Conservation (phyloP, 352 stramenopile species). For the Phytophthora quininea region DNA sequence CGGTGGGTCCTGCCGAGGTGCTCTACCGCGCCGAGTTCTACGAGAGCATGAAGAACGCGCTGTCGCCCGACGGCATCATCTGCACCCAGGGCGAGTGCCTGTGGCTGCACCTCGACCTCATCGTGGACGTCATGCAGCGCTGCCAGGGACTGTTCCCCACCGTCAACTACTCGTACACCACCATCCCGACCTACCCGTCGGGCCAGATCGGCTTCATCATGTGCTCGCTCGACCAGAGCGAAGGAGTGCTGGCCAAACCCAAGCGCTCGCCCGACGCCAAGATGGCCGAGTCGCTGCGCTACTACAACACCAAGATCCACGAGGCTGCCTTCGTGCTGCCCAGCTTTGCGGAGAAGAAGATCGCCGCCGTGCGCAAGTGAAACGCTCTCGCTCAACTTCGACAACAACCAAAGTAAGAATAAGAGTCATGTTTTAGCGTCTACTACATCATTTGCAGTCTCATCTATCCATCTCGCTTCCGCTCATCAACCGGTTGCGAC, state of each 20-base stretch:
- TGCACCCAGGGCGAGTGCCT: constrained; percentile 97
- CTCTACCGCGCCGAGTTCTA: constrained; percentile 97
- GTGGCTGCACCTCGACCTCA: constrained; percentile 98
- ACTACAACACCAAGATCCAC: constrained; percentile 96
- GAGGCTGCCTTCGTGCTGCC: constrained; percentile 97
- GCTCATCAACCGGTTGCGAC: constrained; percentile 24
- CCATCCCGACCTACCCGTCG: constrained; percentile 98
- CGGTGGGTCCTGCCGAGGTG: constrained; percentile 93
- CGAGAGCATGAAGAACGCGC: constrained; percentile 91
- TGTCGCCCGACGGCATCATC: constrained; percentile 87
- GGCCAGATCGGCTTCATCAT: constrained; percentile 99
- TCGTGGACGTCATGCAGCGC: constrained; percentile 92
- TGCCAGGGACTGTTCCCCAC: constrained; percentile 93
- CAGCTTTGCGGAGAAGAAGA: constrained; percentile 91
- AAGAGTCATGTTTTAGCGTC: constrained; percentile 30
- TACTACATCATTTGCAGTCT: neutral
- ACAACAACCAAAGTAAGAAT: constrained; percentile 27
- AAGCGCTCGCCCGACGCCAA: constrained; percentile 66
- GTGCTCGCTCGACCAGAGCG: constrained; percentile 79
- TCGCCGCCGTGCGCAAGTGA: constrained; percentile 79
- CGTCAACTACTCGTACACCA: constrained; percentile 99
- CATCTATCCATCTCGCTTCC: constrained; percentile 4
- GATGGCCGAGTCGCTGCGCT: constrained; percentile 85
- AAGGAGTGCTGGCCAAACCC: constrained; percentile 61
- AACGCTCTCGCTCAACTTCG: constrained; percentile 25